Base-by-base conservation (phyloP, 1,284 basidiomycete species). In the Exobasidium rhododendri region DNA sequence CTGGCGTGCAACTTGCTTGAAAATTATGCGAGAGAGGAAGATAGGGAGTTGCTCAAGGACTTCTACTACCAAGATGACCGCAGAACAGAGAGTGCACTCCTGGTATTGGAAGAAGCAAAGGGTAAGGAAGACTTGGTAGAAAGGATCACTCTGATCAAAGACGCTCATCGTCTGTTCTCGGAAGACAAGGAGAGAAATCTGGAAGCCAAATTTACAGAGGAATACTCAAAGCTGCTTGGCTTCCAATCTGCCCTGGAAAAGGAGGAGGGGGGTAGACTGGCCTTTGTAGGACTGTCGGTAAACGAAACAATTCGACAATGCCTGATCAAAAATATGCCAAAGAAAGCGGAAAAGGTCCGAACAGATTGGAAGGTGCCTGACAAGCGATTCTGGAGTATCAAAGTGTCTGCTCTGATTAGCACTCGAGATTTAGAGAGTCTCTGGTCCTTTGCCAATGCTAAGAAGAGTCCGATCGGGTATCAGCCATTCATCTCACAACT, bases 41-140 rank as follows among this genome's bases (percentile, higher is more conserved):
- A 97, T 77, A 83, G 88, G 51, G 92, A 93, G 66, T 88, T 98
- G 85, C 83, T 97, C 13, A 85, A 91, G 17, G 93, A 99, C 79
- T 97, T 96, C 80, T 98, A 94, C 81, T 99, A 94, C 78, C 94
- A 94, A 56, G 96, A 99, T 76, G 96, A 99, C 81, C 85, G 94
- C 64, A 85, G 94, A 49, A 89, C 91, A 5, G 94, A 97, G 74
- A 93, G 88, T 76, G 96, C 92, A 0, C 85, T 90, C 17, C 82
- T 97, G 4, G 89, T 86, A 44, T 82, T 98, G 46, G 89, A 96
- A 77, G 90, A 92, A 14, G 70, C 67, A 65, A 22, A 51, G 50
- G 10, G 56, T 59, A 40, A 62, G 58, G 28, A 59, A 54, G 10
- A 64, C n/a, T 58, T 74, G n/a, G 44, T 63, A 2, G 66, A 65